These are phyloP conservation scores for Xylaria nigripes DNA, from an alignment of 495 filamentous ascomycete genomes.

Conservation along the genomic window DNA sequence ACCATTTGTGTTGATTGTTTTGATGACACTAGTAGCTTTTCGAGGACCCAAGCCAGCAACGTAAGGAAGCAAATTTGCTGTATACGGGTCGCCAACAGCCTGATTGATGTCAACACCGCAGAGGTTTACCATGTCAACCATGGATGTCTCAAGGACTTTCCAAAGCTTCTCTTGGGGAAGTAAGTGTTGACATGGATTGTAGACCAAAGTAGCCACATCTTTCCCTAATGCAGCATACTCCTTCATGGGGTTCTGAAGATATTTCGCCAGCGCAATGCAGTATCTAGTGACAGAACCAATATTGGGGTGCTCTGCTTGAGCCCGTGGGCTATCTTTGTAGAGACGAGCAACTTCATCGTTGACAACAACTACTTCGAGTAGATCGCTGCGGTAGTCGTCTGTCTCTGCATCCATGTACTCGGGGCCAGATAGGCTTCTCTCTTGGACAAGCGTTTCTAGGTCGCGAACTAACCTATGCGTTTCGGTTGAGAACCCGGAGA, in stretches of 20 bases:
- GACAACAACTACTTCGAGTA: slow-evolving; percentile 78
- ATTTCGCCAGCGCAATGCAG: slow-evolving; percentile 79
- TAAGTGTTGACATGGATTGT: slow-evolving; percentile 83
- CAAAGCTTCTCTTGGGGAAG: slow-evolving; percentile 77
- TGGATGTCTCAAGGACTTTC: slow-evolving; percentile 79
- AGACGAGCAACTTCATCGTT: slow-evolving; percentile 94
- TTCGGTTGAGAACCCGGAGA: slow-evolving; percentile 85
- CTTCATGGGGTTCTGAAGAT: slow-evolving; percentile 88
- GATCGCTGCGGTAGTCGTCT: slow-evolving; percentile 59
- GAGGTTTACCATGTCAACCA: slow-evolving; percentile 98
- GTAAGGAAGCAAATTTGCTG: slow-evolving; percentile 81
- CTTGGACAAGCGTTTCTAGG: slow-evolving; percentile 63
- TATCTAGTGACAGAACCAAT: slow-evolving; percentile 71
- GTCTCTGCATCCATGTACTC: slow-evolving; percentile 57
- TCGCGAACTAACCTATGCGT: slow-evolving; percentile 76
- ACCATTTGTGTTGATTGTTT: slow-evolving; percentile 82
- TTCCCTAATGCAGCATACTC: slow-evolving; percentile 89
- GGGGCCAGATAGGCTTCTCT: slow-evolving; percentile 63
- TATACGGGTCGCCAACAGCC: slow-evolving; percentile 66
- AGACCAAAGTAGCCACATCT: slow-evolving; percentile 76
- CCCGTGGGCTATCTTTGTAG: slow-evolving; percentile 82
- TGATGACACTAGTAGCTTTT: slow-evolving; percentile 79
- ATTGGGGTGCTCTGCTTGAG: slow-evolving; percentile 70
- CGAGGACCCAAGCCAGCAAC: slow-evolving; percentile 88
- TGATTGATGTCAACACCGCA: slow-evolving; percentile 93